Evolutionary conservation across 805 yeast genomes (phyloP).

Genomic region (Kluyveromyces siamensis): DNA sequence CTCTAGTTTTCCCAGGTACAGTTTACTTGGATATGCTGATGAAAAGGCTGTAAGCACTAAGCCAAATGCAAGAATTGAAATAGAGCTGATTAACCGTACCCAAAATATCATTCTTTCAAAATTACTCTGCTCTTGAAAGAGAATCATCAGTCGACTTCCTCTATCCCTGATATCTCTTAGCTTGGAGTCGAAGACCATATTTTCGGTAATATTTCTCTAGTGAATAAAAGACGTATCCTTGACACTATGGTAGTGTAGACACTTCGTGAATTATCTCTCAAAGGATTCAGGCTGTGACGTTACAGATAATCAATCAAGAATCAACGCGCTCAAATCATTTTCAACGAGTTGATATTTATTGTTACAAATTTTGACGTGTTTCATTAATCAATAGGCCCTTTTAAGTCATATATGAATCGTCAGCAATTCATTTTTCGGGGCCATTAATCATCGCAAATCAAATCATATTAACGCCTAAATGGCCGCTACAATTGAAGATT

Average conservation of each 20-base stretch:
- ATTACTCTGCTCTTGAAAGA: conserved; percentile 17
- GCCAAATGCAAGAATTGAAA: conserved; percentile 13
- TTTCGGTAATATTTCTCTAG: not conserved
- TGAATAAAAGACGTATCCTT: too few relatives aligned
- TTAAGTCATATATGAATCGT: too few relatives aligned
- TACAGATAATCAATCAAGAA: not conserved
- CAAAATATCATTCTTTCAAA: conserved; percentile 16
- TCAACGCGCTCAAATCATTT: not conserved
- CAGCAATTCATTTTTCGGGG: too few relatives aligned
- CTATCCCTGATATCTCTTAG: not conserved
- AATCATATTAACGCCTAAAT: not conserved
- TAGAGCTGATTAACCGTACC: conserved; percentile 15
- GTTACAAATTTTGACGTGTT: not conserved
- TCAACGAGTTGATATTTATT: not conserved
- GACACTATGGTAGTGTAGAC: too few relatives aligned
- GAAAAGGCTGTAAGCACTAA: conserved; percentile 18
- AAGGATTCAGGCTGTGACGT: not conserved
- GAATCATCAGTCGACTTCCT: conserved; percentile 3
- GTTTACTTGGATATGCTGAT: conserved; percentile 9
- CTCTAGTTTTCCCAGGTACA: conserved; percentile 18
- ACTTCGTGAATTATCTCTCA: too few relatives aligned
- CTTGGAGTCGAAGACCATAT: not conserved
- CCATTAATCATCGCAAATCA: not conserved
- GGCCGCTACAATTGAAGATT: conserved; percentile 2
- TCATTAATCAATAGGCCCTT: not conserved